phyloP scores from a whole-genome alignment of 225 moss, liverwort and hornwort species.

The Neckera pumila region DNA sequence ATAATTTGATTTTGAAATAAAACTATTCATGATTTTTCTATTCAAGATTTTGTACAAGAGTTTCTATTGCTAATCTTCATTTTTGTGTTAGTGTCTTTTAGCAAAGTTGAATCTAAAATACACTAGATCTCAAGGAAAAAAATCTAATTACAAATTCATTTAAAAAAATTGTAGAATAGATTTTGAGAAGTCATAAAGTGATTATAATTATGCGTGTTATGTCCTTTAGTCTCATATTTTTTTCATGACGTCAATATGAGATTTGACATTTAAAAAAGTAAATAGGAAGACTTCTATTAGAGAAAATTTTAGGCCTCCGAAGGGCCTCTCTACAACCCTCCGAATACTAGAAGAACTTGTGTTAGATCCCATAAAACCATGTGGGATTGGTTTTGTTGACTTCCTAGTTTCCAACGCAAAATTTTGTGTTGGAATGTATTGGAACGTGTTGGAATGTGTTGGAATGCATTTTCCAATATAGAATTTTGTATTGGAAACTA shows the following conservation, averaged over 20 bases:
- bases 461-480: no score
- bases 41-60: background rate
- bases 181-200: background rate
- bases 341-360: no score
- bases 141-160: background rate
- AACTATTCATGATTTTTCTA: background rate
- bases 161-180: background rate
- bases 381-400: no score
- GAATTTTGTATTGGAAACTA: no score
- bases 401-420: no score
- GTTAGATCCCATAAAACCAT: no score
- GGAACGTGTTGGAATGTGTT: no score
- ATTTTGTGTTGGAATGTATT: no score
- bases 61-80: background rate
- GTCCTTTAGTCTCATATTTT: background rate
- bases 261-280: background rate
- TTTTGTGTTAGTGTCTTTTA: rapidly evolving
- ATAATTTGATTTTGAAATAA: background rate
- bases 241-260: background rate
- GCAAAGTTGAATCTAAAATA: background rate
- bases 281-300: no score
- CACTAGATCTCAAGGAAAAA: background rate
- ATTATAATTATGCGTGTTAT: background rate
- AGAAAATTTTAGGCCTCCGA: no score
- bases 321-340: no score